Base-by-base conservation (phyloP, 352 stramenopile species). In the Phytopythium litorale region DNA sequence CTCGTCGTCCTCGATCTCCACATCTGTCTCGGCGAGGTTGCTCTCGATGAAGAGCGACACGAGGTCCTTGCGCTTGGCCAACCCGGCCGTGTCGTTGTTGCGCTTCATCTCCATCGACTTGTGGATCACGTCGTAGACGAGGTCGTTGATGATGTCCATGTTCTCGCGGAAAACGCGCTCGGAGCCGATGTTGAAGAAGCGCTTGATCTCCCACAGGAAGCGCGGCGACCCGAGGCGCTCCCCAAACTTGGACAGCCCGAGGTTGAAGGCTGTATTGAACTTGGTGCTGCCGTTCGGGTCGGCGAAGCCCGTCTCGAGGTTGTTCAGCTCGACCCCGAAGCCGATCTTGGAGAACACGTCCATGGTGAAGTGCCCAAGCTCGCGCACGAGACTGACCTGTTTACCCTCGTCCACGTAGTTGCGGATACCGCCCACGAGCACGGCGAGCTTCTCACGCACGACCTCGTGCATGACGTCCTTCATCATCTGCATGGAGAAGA, bases 301-400 rank as follows among this genome's bases (percentile, higher is more conserved):
- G 16, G 66, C 73, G 53, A 73, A 76, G 28, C 28, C 28, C 28
- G 28, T 30, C 28, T 30, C 28, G 28, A 30, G 28, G 28, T 30
- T 30, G 28, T 30, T 5, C 63, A 65, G 25, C 52, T 88, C 68
- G 38, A 88, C 66, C 21, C 81, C 83, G 56, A 94, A 92, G 37
- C 68, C 83, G 43, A 94, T 84, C 25, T 84, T 66, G 7, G 79
- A 76, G 65, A 94, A 92, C 25, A 84, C 70, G 56, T 91, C 65
- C 28, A 30, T 30, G 28, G 28, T 30, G 28, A 30, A 30, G 28
- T 30, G 28, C 4, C 28, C 28, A 30, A 30, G 28, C n/a, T 65
- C 55, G 1, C 58, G 49, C 12, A 52, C 50, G 16, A 70, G 59
- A 7, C 60, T 49, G 12, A 75, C 58, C 2, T 48, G 51, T 30